Conservation (phyloP, 2,329 filamentous ascomycete genomes). For the Calycina herbarum region DNA sequence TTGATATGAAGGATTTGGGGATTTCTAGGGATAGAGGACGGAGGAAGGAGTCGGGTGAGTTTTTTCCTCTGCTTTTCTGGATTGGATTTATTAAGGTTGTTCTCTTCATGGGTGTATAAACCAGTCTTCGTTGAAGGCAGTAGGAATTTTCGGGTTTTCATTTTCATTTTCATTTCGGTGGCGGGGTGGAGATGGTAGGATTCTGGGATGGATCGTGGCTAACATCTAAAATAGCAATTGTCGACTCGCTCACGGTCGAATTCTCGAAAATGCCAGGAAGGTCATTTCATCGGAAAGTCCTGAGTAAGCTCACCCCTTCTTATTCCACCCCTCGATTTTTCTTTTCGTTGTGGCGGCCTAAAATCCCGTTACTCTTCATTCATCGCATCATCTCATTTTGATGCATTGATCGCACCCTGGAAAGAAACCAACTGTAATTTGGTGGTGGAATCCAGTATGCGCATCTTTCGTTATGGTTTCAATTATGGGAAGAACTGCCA, state of each 20-base stretch:
- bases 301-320: slow-evolving; percentile 51
- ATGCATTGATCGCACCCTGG: not conserved
- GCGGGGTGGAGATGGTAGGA: not conserved
- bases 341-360: not conserved
- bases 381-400: not conserved
- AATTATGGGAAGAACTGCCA: not conserved
- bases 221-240: slow-evolving; percentile 46
- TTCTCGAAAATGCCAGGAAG: slow-evolving; percentile 69
- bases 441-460: not conserved
- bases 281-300: slow-evolving; percentile 76
- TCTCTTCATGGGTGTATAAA: not conserved
- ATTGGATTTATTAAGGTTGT: not conserved
- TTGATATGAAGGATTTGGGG: slow-evolving; percentile 73
- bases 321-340: not conserved
- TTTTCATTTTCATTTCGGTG: too few relatives aligned
- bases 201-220: not conserved
- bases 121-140: not conserved
- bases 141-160: not conserved
- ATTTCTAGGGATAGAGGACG: slow-evolving; percentile 68
- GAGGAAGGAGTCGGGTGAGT: slow-evolving; percentile 51
- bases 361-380: not conserved
- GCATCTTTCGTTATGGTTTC: not conserved
- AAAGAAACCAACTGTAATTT: not conserved
- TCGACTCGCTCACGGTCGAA: slow-evolving; percentile 78
- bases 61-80: not conserved